Conservation (phyloP, 2,329 filamentous ascomycete species). For the Cladosporium oxysporum region DNA sequence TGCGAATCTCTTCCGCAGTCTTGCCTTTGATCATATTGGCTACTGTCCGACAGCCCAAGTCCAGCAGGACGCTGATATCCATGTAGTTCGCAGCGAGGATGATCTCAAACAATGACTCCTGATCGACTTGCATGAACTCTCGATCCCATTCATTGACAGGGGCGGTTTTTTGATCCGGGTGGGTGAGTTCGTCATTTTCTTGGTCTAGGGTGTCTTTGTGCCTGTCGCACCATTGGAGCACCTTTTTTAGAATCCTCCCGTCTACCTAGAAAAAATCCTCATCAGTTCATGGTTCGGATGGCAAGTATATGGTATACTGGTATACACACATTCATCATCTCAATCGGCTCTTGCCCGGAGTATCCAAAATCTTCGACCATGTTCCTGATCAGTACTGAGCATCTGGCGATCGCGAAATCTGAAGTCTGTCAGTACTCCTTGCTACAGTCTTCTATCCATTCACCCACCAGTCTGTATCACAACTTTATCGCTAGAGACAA, state of each 20-base stretch:
- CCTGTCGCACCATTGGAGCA: slow-evolving; percentile 96
- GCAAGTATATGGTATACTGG: background rate
- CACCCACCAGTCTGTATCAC: slow-evolving; percentile 45
- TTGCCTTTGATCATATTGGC: slow-evolving; percentile 99
- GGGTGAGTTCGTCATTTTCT: slow-evolving; percentile 82
- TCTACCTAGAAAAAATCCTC: slow-evolving; percentile 61
- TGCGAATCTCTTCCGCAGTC: slow-evolving; percentile 98
- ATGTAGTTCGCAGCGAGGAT: slow-evolving; percentile 98
- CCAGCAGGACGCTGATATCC: slow-evolving; percentile 96
- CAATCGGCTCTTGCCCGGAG: slow-evolving; percentile 67
- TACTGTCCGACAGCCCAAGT: slow-evolving; percentile 98
- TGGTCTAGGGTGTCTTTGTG: slow-evolving; percentile 87
- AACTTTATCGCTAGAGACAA: slow-evolving; percentile 49
- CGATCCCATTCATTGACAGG: slow-evolving; percentile 99
- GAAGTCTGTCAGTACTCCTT: slow-evolving; percentile 23
- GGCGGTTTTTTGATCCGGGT: slow-evolving; percentile 95
- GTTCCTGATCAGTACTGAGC: slow-evolving; percentile 95
- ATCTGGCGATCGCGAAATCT: slow-evolving; percentile 82
- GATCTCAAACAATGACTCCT: slow-evolving; percentile 99
- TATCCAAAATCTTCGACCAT: slow-evolving; percentile 90
- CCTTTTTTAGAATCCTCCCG: slow-evolving; percentile 89
- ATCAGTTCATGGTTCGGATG: slow-evolving; percentile 32
- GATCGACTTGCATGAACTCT: slow-evolving; percentile 99
- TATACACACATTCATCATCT: slow-evolving; percentile 70
- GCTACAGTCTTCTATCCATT: background rate